These are phyloP conservation scores for Verticillium nonalfalfae DNA, from an alignment of 2,329 filamentous ascomycete genomes.

Conservation along the genomic window DNA sequence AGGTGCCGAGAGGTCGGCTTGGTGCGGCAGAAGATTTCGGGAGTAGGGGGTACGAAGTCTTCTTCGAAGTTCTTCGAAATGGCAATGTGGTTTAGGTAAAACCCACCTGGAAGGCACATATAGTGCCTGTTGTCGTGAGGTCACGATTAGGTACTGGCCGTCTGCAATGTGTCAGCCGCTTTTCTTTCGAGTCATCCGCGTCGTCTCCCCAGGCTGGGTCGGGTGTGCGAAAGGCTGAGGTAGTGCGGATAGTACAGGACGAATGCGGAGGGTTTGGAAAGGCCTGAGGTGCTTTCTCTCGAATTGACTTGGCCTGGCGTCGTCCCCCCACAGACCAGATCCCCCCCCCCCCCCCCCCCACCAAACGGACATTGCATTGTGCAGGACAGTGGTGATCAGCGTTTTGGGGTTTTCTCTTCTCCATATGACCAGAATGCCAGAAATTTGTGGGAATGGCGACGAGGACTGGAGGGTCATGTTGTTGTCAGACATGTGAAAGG, in stretches of 20 bases:
- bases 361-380: background rate
- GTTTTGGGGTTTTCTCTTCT: background rate
- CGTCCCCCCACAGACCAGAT: background rate
- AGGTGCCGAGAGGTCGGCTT: background rate
- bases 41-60: background rate
- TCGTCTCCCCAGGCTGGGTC: background rate
- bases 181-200: background rate
- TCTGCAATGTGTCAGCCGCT: background rate
- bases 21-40: background rate
- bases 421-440: background rate
- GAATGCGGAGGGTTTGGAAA: background rate
- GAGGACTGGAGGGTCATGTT: background rate
- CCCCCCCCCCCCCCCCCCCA: background rate
- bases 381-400: background rate
- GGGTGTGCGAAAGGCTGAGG: background rate
- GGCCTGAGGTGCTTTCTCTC: background rate
- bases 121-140: background rate
- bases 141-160: background rate
- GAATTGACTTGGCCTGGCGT: background rate
- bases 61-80: no score
- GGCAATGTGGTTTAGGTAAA: no score
- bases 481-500: background rate
- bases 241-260: background rate
- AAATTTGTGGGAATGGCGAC: background rate
- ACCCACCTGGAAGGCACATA: no score